These are phyloP conservation scores for Pseudocercospora macadamiae DNA, from an alignment of 2,329 filamentous ascomycete genomes.

Conservation along the genomic window DNA sequence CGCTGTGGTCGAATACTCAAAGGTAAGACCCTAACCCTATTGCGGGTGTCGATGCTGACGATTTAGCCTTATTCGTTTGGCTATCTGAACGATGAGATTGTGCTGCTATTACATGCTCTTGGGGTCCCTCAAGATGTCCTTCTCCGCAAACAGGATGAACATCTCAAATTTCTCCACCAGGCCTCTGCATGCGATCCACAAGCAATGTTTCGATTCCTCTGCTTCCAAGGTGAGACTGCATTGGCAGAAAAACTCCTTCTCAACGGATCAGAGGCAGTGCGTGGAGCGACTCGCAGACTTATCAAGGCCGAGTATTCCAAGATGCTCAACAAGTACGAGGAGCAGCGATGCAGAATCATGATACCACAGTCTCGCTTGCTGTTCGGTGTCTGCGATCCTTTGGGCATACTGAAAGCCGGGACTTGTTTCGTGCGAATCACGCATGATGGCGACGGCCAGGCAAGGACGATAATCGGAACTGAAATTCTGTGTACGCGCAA, in stretches of 20 bases:
- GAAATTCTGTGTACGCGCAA: constrained; percentile 11
- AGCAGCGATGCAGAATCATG: constrained; percentile 11
- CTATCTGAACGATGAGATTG: constrained; percentile 13
- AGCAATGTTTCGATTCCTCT: constrained; percentile 7
- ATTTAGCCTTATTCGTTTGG: constrained; percentile 11
- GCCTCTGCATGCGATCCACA: neutral
- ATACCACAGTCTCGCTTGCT: constrained; percentile 8
- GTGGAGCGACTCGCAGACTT: neutral
- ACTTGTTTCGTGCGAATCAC: constrained; percentile 12
- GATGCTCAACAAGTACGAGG: constrained; percentile 12
- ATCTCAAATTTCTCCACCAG: neutral
- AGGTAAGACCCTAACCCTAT: neutral
- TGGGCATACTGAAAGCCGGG: neutral
- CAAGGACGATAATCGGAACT: constrained; percentile 6
- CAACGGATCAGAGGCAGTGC: neutral
- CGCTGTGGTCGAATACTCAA: constrained; percentile 4
- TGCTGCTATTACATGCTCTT: constrained; percentile 8
- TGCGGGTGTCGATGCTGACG: too few species aligned
- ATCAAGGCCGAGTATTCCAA: constrained; percentile 2
- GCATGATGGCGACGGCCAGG: neutral
- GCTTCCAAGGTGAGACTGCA: constrained; percentile 3
- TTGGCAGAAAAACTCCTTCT: constrained; percentile 5
- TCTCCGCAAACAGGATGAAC: neutral
- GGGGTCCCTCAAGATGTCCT: constrained; percentile 2
- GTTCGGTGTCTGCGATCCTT: constrained; percentile 9